Percentiles rank a stretch among this genome's conserved stretches.
phyloP scores from a whole-genome alignment of 306 rosid species.

The Inga leiocalycina region DNA sequence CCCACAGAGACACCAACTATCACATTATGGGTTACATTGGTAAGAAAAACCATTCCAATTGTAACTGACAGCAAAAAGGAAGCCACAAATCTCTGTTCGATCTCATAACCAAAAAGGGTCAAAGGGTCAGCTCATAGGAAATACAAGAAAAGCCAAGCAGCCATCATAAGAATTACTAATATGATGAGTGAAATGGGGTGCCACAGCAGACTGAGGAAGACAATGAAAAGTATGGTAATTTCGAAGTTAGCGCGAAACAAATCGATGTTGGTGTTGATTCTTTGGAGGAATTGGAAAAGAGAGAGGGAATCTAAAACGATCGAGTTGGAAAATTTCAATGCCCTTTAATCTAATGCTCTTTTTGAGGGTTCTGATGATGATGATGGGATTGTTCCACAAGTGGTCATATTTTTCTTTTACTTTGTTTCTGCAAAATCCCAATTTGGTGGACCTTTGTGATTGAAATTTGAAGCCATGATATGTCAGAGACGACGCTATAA shows the following conservation, averaged over 20 bases:
- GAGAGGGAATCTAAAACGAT: conserved; percentile 48
- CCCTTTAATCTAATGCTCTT: conserved; percentile 27
- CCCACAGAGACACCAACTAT: conserved; percentile 29
- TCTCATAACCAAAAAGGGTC: conserved; percentile 36
- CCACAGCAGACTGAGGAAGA: conserved; percentile 64
- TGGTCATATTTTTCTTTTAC: conserved; percentile 44
- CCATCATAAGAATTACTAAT: conserved; percentile 39
- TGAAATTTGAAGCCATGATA: background rate
- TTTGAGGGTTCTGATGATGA: conserved; percentile 20
- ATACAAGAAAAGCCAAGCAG: conserved; percentile 63
- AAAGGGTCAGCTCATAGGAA: conserved; percentile 54
- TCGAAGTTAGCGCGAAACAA: conserved; percentile 59
- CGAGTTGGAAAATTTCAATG: conserved; percentile 53
- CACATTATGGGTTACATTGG: conserved; percentile 36
- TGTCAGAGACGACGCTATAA: background rate
- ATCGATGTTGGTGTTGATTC: conserved; percentile 52
- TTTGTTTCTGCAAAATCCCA: background rate
- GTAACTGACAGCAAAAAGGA: conserved; percentile 24
- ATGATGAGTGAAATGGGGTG: conserved; percentile 59
- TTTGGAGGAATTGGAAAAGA: conserved; percentile 35
- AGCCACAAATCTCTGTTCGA: conserved; percentile 41
- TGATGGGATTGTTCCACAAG: conserved; percentile 61
- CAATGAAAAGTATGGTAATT: conserved; percentile 42
- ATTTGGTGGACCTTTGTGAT: background rate
- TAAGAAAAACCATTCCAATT: conserved; percentile 19